Percentiles rank a stretch among this genome's conserved stretches.
Conservation (phyloP, 164 flowering plant genomes). For the Umbellularia californica region DNA sequence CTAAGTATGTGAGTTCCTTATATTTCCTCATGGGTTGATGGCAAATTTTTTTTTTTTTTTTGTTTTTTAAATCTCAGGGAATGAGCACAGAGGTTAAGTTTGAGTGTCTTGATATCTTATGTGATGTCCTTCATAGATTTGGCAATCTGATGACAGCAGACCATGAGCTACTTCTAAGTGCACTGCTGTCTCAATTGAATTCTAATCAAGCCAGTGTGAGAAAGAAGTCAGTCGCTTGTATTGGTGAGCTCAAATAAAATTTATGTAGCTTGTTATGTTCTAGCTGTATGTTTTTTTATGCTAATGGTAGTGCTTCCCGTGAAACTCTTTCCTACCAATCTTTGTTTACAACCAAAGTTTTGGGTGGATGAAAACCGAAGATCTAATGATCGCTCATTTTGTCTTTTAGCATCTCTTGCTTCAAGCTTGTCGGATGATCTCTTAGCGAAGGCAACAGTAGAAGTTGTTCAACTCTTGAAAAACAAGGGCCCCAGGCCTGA, state of each 20-base stretch:
- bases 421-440: slow-evolving; percentile 94
- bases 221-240: slow-evolving; percentile 81
- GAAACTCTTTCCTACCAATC: neutral
- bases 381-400: neutral
- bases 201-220: slow-evolving; percentile 84
- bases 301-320: neutral
- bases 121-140: slow-evolving; percentile 91
- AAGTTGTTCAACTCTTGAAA: slow-evolving; percentile 68
- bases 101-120: slow-evolving; percentile 91
- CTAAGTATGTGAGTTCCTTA: neutral
- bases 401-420: slow-evolving; percentile 72
- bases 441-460: slow-evolving; percentile 76
- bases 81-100: slow-evolving; percentile 79
- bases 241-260: slow-evolving; percentile 48
- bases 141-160: slow-evolving; percentile 78
- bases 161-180: slow-evolving; percentile 63
- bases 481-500: slow-evolving; percentile 68
- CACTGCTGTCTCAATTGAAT: slow-evolving; percentile 73
- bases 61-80: slow-evolving; percentile 39
- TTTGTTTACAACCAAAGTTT: neutral
- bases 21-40: neutral
- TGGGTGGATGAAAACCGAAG: neutral
- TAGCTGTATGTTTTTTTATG: neutral
- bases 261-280: slow-evolving; percentile 1
- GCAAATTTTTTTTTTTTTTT: neutral